Evolutionary conservation across 441 rosid species (phyloP).

Genomic region (Adansonia rubrostipa): DNA sequence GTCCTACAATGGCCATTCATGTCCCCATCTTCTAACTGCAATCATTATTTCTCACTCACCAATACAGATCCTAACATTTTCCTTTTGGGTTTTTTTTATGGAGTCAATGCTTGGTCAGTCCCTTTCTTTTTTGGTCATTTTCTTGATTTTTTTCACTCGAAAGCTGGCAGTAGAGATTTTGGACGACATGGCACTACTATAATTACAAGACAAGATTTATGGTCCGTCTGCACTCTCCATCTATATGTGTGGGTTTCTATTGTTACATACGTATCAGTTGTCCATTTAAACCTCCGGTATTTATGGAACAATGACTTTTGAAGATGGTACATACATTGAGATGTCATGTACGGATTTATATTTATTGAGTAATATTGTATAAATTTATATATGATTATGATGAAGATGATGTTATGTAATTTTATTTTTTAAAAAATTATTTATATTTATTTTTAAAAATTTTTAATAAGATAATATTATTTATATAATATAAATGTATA

Average conservation of each 20-base stretch:
- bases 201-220: not conserved
- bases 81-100: not conserved
- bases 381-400: too few species aligned
- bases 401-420: too few species aligned
- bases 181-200: not conserved
- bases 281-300: too few species aligned
- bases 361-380: too few species aligned
- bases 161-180: not conserved
- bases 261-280: not conserved
- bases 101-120: not conserved
- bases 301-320: too few species aligned
- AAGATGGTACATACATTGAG: too few species aligned
- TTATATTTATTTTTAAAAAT: too few species aligned
- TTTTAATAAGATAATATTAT: too few species aligned
- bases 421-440: too few species aligned
- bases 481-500: too few species aligned
- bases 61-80: not conserved
- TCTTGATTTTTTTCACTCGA: not conserved
- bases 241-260: too few species aligned
- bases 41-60: not conserved
- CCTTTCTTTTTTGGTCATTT: not conserved
- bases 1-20: not conserved
- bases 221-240: not conserved
- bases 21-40: not conserved
- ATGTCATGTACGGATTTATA: too few species aligned